Conservation (phyloP, 139 green algal genomes). For the Yamagishiella unicocca region DNA sequence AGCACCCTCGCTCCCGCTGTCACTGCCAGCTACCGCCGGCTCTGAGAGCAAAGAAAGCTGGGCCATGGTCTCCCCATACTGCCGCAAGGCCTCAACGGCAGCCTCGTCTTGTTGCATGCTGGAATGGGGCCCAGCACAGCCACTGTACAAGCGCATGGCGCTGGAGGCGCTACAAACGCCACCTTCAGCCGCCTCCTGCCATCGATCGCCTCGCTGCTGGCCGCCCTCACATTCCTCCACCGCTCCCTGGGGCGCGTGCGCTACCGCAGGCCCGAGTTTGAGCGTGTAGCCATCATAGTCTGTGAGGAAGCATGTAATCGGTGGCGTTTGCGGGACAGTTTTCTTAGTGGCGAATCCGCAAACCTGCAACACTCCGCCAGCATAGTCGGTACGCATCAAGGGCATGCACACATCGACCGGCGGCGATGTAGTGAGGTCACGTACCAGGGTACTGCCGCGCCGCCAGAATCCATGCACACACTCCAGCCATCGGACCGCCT, state of each 20-base stretch:
- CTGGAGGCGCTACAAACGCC: background rate
- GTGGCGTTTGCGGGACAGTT: background rate
- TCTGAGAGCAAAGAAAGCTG: background rate
- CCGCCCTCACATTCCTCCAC: background rate
- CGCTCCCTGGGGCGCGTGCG: background rate
- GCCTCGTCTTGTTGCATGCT: background rate
- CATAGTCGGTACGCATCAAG: background rate
- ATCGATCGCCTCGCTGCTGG: background rate
- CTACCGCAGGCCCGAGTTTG: background rate
- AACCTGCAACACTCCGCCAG: background rate
- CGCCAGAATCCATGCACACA: constrained; percentile 46
- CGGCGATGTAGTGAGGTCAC: background rate
- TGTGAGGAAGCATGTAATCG: background rate
- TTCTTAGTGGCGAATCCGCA: background rate
- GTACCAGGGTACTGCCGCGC: constrained; percentile 35
- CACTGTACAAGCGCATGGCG: no score
- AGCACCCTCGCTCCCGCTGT: no score
- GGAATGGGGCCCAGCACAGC: background rate
- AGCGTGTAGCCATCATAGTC: constrained; percentile 46
- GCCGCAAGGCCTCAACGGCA: constrained; percentile 3
- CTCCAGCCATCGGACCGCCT: constrained; percentile 21
- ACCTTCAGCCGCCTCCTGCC: background rate
- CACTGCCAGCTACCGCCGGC: no score
- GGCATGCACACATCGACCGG: background rate
- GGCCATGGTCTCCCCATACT: constrained; percentile 31